phyloP scores from a whole-genome alignment of 495 filamentous ascomycete species.

The Tuber umbilicatum region DNA sequence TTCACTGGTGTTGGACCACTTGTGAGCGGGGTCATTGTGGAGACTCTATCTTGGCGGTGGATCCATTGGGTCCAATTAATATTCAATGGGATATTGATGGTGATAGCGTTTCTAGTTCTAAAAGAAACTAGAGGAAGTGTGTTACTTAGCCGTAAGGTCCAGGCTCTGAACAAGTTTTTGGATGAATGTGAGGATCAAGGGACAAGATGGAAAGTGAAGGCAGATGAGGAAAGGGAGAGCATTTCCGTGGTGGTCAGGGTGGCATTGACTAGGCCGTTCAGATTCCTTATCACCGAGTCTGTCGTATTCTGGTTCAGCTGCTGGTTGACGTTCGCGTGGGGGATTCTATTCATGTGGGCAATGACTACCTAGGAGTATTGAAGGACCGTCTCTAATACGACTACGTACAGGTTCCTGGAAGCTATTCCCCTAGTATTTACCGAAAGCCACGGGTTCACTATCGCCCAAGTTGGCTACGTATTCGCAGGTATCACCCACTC shows the following conservation, averaged over 20 bases:
- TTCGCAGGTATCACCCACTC: slow-evolving; percentile 53
- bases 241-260: slow-evolving; percentile 65
- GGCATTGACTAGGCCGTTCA: slow-evolving; percentile 72
- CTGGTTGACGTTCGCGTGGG: slow-evolving; percentile 89
- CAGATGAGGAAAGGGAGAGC: slow-evolving; percentile 70
- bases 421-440: slow-evolving; percentile 67
- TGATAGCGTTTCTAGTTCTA: slow-evolving; percentile 59
- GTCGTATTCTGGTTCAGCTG: slow-evolving; percentile 93
- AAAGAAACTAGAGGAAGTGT: slow-evolving; percentile 80
- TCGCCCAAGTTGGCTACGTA: slow-evolving; percentile 61
- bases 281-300: slow-evolving; percentile 79
- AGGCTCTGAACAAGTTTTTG: slow-evolving; percentile 70
- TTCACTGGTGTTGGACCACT: slow-evolving; percentile 80
- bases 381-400: slow-evolving; percentile 6
- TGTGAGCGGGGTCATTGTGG: slow-evolving; percentile 61
- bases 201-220: slow-evolving; percentile 77
- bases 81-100: slow-evolving; percentile 56
- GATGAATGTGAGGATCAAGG: slow-evolving; percentile 52
- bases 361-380: slow-evolving; percentile 42
- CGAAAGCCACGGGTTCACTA: slow-evolving; percentile 61
- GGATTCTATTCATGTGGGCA: slow-evolving; percentile 75
- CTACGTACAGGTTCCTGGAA: slow-evolving; percentile 32
- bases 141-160: slow-evolving; percentile 69
- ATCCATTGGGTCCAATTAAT: slow-evolving; percentile 84
- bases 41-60: slow-evolving; percentile 72